Evolutionary conservation across 139 green algal genomes (phyloP), one percentile per base, ranked within the genome.

Genomic region (Closterium sp.): DNA sequence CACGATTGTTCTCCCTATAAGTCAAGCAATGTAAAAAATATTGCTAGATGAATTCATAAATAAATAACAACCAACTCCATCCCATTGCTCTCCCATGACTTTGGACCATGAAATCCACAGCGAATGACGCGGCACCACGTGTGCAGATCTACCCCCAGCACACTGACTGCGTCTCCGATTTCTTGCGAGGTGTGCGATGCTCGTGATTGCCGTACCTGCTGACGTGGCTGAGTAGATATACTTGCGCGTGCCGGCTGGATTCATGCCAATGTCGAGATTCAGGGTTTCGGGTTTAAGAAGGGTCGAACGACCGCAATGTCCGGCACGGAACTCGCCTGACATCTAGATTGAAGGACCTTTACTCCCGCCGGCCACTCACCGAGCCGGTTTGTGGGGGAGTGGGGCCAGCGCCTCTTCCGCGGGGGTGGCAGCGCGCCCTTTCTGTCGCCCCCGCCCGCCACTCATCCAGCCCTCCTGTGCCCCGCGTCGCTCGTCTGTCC

Each of bases 141-240:
- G 87, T 91, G 88, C 88, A 91, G 88, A 86, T 91, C 88, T 91
- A 91, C 38, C 36, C 88, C 12, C 64, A 31, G 31, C 38, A 30
- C 30, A 34, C 30, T 12, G 88, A 89, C 88, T 31, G 28, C 32
- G 21, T 91, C 88, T 89, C 88, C 2, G 88, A 89, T 30, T 91
- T 89, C 31, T 31, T 89, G 66, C 64, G 69, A 90, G 36, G 87
- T 90, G 32, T 23, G 86, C 36, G 38, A 66, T 23, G 16, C 10
- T 66, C 38, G 38, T 66, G 16, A 12, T 66, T 66, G 16, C 38
- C 38, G 38, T 66, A 66, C 8, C 21, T 76, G 55, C 55, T 76
- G 55, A 76, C 55, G 55, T 76, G 55, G 12, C 55, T 28, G 16
- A 28, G 23, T 28, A 6, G 55, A 6, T 55, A 28, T 76, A 19